These are phyloP conservation scores for Phylloporus sp. DNA, from an alignment of 768 basidiomycete genomes.

Conservation along the genomic window DNA sequence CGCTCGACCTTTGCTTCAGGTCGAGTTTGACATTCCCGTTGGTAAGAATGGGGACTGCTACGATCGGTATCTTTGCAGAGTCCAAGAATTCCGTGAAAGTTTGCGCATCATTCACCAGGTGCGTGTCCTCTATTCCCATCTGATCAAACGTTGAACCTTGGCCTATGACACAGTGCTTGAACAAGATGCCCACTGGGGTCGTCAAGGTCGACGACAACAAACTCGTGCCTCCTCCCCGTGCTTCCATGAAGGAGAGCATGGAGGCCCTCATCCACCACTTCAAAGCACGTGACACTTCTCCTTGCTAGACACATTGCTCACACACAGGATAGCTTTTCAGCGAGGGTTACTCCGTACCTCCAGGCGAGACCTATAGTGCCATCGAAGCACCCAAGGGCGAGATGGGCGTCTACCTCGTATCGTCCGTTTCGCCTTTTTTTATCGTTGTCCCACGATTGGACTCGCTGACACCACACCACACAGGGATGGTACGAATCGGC, in stretches of 20 bases:
- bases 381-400: conserved; percentile 99
- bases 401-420: conserved; percentile 98
- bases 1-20: conserved; percentile 38
- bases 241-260: conserved; percentile 99
- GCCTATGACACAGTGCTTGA: conserved; percentile 66
- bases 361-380: conserved; percentile 92
- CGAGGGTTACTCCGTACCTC: conserved; percentile 95
- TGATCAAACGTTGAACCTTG: too few species aligned
- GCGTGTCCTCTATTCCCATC: conserved; percentile 6
- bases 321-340: conserved; percentile 69
- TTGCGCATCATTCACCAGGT: conserved; percentile 82
- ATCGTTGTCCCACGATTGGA: background rate
- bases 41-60: conserved; percentile 98
- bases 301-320: background rate
- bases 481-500: conserved; percentile 91
- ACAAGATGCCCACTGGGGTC: conserved; percentile 93
- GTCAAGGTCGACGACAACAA: conserved; percentile 98
- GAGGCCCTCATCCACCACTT: conserved; percentile 98
- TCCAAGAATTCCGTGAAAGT: conserved; percentile 97
- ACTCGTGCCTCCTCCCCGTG: conserved; percentile 91
- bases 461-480: background rate
- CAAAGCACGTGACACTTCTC: conserved; percentile 50
- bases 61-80: conserved; percentile 94
- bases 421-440: conserved; percentile 45
- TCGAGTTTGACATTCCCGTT: conserved; percentile 96